Base-by-base conservation (phyloP, 352 stramenopile genomes). In the Pseudoperonospora humuli region DNA sequence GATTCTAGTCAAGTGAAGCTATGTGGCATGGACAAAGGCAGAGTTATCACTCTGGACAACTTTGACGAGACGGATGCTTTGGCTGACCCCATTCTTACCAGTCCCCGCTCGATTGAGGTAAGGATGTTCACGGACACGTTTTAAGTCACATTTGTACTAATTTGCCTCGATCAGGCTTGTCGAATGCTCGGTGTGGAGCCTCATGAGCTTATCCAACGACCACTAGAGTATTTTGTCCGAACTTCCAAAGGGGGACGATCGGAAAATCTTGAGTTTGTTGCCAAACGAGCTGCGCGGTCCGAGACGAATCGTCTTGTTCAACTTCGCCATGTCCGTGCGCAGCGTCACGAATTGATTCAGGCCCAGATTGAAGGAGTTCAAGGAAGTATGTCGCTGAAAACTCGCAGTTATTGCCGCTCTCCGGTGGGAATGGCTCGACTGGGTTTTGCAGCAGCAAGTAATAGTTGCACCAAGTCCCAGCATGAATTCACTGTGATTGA, bases 111-210 rank as follows among this genome's bases (percentile, higher is more conserved):
- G n/a, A n/a, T n/a, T n/a, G n/a, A n/a, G n/a, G n/a, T n/a, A n/a
- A n/a, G n/a, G n/a, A n/a, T n/a, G n/a, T n/a, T n/a, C n/a, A n/a
- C n/a, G n/a, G n/a, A n/a, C n/a, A n/a, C n/a, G n/a, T n/a, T n/a
- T n/a, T n/a, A n/a, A n/a, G n/a, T n/a, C n/a, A n/a, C n/a, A n/a
- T n/a, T n/a, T n/a, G 15, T 38, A 24, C 34, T 51, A 38, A 51
- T 3, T 15, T 9, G 3, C 4, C 25, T 31, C 45, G 9, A 25
- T 39, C 29, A 82, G 64, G 76, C 76, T 1, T 92, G 79, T 45
- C 57, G 64, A 1, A 86, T 87, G 70, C 55, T 89, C 0, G 79
- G 79, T 28, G 43, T 92, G 3, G 75, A 86, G 26, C 68, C 72
- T 0, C 56, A 79, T 1, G 75, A 89, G 23, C 64, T 92, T 6